phyloP scores from a whole-genome alignment of 1,284 basidiomycete species.

The Thecaphora frezii region DNA sequence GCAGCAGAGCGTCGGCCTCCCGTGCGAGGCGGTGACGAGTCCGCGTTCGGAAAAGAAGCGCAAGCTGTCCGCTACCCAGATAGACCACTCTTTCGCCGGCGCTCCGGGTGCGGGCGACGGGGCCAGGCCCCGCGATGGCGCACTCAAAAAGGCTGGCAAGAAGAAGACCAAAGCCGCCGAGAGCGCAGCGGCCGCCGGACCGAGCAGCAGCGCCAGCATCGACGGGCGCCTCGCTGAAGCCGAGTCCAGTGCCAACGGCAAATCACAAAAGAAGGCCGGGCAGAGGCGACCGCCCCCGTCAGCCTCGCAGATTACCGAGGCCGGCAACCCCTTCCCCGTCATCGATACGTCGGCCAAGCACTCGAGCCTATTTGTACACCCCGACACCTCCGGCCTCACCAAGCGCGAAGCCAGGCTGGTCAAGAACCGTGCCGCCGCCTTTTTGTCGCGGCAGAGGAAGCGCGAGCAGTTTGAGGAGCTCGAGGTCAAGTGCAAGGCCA shows the following conservation, averaged over 20 bases:
- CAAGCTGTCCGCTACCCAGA: not conserved
- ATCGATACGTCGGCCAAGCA: constrained; percentile 58
- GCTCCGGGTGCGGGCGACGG: too few relatives aligned
- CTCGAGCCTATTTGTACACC: constrained; percentile 69
- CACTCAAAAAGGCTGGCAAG: not conserved
- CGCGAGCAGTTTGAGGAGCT: constrained; percentile 87
- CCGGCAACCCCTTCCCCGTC: constrained; percentile 56
- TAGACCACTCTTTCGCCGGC: too few relatives aligned
- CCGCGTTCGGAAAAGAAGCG: constrained; percentile 1
- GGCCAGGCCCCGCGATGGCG: not conserved
- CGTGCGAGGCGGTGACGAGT: not conserved
- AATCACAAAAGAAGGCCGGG: constrained; percentile 13
- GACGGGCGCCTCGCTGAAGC: not conserved
- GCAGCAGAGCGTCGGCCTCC: not conserved
- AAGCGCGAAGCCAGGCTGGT: constrained; percentile 86
- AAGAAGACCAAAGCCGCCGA: not conserved
- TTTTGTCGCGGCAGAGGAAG: constrained; percentile 83
- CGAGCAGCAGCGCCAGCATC: constrained; percentile 12
- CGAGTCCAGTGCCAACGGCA: too few relatives aligned
- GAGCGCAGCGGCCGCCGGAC: too few relatives aligned
- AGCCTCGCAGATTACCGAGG: constrained; percentile 53
- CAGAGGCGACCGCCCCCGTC: constrained; percentile 50
- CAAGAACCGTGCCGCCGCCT: constrained; percentile 87
- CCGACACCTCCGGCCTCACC: constrained; percentile 80
- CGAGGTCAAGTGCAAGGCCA: constrained; percentile 70